Evolutionary conservation across 805 yeast genomes (phyloP), one percentile per base, ranked within the genome.

Genomic region (Nakazawaea ishiwadae): DNA sequence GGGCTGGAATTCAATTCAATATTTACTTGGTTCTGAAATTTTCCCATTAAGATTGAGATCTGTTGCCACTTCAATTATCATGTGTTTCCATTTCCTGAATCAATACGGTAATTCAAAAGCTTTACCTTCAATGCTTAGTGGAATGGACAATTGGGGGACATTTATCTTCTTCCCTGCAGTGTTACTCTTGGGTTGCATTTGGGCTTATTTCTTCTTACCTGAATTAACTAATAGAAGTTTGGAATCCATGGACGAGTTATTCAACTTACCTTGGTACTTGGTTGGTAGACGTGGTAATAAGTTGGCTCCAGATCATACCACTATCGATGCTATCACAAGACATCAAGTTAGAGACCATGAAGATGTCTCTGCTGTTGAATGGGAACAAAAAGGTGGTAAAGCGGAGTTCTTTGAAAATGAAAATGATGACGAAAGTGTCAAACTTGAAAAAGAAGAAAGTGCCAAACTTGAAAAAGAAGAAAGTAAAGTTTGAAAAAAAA

Each of bases 81-180:
- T 77, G 82, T 68, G 66, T 2, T 65, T 75, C 54, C 82, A 77
- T 51, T 76, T 71, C 51, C 71, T 71, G 21, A 74, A 73, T 56
- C 81, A 77, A 52, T 77, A 68, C 49, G 79, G 77, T 50, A 40
- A 35, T 27, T 40, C 44, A 14, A 40, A 40, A 53, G 79, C 81
- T 1, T 53, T 74, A 31, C 79, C 82, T 15, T 55, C 64, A 34
- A 69, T 77, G 78, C 54, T 77, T 43, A 32, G 72, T 14, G 54
- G 67, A 0, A 53, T 77, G 69, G 52, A 66, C 17, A 62, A 66
- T 17, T 64, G 55, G 47, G 82, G 82, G 18, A 68, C 81, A 0
- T 74, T 77, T 59, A 69, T 63, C 56, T 71, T 77, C 51, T 76
- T 75, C 46, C 56, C 62, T 5, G 77, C 60, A 5, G 66, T 75